Evolutionary conservation across 805 yeast genomes (phyloP).

Genomic region (Saccharomycopsis selenospora): DNA sequence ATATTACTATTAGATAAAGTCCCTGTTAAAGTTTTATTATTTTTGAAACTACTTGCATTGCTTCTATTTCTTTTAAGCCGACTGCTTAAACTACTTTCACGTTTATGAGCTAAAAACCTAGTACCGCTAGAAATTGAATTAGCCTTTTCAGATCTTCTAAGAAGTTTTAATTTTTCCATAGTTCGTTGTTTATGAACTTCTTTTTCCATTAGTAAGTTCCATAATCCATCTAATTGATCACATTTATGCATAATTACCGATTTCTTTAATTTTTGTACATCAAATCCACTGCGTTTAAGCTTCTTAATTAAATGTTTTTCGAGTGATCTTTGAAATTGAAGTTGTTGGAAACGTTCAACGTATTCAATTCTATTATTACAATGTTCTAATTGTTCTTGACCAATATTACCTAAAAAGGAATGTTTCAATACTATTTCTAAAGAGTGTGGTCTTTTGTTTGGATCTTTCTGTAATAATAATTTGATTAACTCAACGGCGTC

Average conservation of each 20-base stretch:
- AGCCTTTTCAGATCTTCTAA: slow-evolving; percentile 8
- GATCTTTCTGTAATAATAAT: slow-evolving; percentile 56
- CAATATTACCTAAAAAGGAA: slow-evolving; percentile 44
- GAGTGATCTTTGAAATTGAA: slow-evolving; percentile 14
- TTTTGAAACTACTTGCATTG: no score
- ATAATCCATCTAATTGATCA: slow-evolving; percentile 38
- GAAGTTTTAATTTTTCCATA: slow-evolving; percentile 19
- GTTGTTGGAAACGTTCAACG: slow-evolving; percentile 6
- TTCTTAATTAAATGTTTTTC: slow-evolving; percentile 20
- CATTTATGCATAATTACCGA: slow-evolving; percentile 53
- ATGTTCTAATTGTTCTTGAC: slow-evolving; percentile 34
- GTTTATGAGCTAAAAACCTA: slow-evolving; percentile 1
- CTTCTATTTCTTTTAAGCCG: no score
- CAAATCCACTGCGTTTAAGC: slow-evolving; percentile 20
- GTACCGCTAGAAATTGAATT: slow-evolving; percentile 11
- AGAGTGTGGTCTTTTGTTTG: slow-evolving; percentile 49
- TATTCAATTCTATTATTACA: slow-evolving; percentile 26
- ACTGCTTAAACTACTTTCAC: neutral
- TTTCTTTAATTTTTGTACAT: slow-evolving; percentile 16
- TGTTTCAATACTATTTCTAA: slow-evolving; percentile 43
- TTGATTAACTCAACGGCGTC: slow-evolving; percentile 47
- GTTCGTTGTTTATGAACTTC: slow-evolving; percentile 30
- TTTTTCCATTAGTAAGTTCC: slow-evolving; percentile 22
- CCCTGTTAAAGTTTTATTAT: no score
- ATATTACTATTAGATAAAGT: no score